phyloP scores from a whole-genome alignment of 306 rosid genomes.

The Begonia masoniana region DNA sequence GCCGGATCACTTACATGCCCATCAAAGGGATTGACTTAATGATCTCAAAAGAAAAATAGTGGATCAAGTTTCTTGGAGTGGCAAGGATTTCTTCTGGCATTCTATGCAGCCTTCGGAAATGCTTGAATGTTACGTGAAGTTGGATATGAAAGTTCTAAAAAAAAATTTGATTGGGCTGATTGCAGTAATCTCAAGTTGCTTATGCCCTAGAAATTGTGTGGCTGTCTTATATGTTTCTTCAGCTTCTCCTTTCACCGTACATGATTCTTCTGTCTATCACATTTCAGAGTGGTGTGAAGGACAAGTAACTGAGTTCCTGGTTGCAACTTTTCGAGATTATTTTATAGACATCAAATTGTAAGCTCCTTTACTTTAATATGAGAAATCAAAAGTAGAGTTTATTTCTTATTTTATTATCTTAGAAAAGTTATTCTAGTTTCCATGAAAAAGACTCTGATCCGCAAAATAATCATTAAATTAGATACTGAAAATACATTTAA shows the following conservation, averaged over 20 bases:
- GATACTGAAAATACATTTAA: not conserved
- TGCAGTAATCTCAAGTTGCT: too few species aligned
- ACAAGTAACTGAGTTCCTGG: constrained; percentile 84
- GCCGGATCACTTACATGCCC: too few species aligned
- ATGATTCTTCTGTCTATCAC: constrained; percentile 6
- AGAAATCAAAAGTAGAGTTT: not conserved
- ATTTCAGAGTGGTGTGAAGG: constrained; percentile 84
- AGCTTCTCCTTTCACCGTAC: not conserved
- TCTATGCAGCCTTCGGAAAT: too few species aligned
- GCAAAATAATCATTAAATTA: not conserved
- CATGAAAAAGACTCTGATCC: not conserved
- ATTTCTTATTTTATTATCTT: not conserved
- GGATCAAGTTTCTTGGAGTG: too few species aligned
- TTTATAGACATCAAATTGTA: constrained; percentile 88
- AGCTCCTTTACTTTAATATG: constrained; percentile 17
- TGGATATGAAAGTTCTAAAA: too few species aligned
- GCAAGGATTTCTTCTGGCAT: too few species aligned
- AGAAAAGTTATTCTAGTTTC: not conserved
- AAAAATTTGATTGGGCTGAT: too few species aligned
- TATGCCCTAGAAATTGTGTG: too few species aligned
- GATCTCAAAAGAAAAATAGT: too few species aligned
- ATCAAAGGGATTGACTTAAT: too few species aligned
- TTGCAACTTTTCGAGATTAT: constrained; percentile 91
- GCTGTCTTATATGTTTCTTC: not conserved
- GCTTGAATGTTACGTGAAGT: too few species aligned